These are phyloP conservation scores for Rhizopus arrhizus DNA, from an alignment of 371 early-diverging fungal species.

Conservation along the genomic window DNA sequence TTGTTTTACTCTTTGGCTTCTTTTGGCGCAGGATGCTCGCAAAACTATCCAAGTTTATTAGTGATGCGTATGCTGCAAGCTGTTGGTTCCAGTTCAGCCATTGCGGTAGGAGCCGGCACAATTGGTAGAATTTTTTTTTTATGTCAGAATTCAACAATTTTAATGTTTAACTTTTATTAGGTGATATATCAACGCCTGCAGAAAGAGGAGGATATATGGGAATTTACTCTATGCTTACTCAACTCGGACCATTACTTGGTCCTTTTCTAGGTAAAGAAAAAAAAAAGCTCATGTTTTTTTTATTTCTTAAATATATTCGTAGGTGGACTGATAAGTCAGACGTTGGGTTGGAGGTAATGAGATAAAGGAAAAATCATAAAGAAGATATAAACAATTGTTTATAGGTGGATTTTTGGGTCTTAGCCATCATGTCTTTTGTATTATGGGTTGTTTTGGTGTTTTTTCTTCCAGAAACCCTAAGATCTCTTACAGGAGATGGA, in stretches of 20 bases:
- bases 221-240: constrained; percentile 52
- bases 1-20: constrained; percentile 58
- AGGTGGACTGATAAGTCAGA: constrained; percentile 14
- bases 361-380: background rate
- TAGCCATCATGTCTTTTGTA: constrained; percentile 23
- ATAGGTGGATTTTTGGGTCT: constrained; percentile 41
- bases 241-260: constrained; percentile 37
- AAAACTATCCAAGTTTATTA: constrained; percentile 49
- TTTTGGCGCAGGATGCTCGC: constrained; percentile 58
- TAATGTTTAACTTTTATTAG: constrained; percentile 2
- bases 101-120: constrained; percentile 46
- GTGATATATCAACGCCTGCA: constrained; percentile 9
- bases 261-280: constrained; percentile 47
- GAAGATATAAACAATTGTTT: background rate
- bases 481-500: constrained; percentile 52
- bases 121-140: constrained; percentile 20
- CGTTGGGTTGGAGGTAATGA: constrained; percentile 16
- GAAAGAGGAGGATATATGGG: constrained; percentile 66
- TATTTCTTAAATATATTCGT: background rate
- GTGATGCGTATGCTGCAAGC: constrained; percentile 62
- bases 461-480: constrained; percentile 45
- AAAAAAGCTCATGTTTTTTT: too few species aligned
- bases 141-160: constrained; percentile 5
- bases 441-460: constrained; percentile 36
- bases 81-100: constrained; percentile 61